phyloP scores from a whole-genome alignment of 768 basidiomycete genomes.

The Paxillus ammoniavirescens region DNA sequence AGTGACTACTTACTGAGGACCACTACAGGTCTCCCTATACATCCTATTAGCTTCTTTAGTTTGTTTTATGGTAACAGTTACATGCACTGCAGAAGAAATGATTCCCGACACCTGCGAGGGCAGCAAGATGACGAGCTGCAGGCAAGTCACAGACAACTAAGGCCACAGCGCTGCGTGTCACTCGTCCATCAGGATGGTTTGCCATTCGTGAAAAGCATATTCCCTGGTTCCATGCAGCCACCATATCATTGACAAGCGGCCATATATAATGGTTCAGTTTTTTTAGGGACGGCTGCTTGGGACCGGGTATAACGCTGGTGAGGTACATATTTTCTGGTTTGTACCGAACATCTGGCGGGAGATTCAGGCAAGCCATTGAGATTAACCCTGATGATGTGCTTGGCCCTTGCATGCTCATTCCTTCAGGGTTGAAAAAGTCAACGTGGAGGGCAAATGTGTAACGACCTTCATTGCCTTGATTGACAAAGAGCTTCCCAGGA shows the following conservation, averaged over 20 bases:
- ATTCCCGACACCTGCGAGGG: conserved; percentile 21
- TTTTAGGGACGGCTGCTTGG: conserved; percentile 17
- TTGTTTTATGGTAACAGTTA: conserved; percentile 10
- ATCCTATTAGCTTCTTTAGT: too few relatives aligned
- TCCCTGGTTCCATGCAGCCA: conserved; percentile 13
- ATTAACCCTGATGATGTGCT: conserved; percentile 27
- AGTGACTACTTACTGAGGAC: too few relatives aligned
- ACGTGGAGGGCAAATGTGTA: conserved; percentile 30
- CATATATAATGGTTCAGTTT: conserved; percentile 21
- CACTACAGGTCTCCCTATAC: too few relatives aligned
- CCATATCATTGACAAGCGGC: conserved; percentile 22
- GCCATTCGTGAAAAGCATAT: conserved; percentile 12
- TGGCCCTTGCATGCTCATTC: conserved; percentile 26
- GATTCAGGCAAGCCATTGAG: conserved; percentile 8
- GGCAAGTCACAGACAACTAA: conserved; percentile 32
- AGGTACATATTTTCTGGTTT: too few relatives aligned
- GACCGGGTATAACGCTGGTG: conserved; percentile 8
- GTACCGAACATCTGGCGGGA: too few relatives aligned
- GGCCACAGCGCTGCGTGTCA: conserved; percentile 10
- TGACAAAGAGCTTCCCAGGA: not conserved
- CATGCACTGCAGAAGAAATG: conserved; percentile 32
- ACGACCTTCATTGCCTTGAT: conserved; percentile 15
- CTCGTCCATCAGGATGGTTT: conserved; percentile 7
- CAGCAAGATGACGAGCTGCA: conserved; percentile 20
- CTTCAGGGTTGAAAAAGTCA: conserved; percentile 35